phyloP scores from a whole-genome alignment of 768 basidiomycete species.

The Auricularia auricula-judae region DNA sequence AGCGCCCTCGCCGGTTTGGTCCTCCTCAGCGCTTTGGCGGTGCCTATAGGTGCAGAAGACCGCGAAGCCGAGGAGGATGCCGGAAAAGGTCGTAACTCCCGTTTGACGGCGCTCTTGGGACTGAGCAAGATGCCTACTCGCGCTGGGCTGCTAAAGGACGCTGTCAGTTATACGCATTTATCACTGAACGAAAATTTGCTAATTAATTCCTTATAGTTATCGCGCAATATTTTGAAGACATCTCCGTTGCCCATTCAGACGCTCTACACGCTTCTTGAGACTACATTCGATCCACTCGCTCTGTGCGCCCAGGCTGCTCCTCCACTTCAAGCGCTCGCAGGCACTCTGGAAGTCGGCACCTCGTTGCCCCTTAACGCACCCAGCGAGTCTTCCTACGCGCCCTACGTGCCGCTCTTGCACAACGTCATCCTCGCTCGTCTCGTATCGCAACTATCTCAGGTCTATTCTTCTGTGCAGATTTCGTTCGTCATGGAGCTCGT shows the following conservation, averaged over 20 bases:
- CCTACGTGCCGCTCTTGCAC: slow-evolving; percentile 82
- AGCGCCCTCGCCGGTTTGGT: slow-evolving; percentile 81
- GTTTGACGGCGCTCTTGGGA: slow-evolving; percentile 78
- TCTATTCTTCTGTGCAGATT: slow-evolving; percentile 82
- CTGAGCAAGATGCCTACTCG: slow-evolving; percentile 78
- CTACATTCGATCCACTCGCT: slow-evolving; percentile 84
- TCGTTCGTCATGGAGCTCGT: slow-evolving; percentile 68
- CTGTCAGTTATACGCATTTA: slow-evolving; percentile 38
- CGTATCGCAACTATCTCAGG: slow-evolving; percentile 82
- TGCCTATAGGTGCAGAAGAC: slow-evolving; percentile 63
- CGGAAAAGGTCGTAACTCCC: slow-evolving; percentile 54
- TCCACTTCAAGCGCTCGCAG: slow-evolving; percentile 50
- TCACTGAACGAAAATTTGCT: slow-evolving; percentile 7
- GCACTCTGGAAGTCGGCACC: slow-evolving; percentile 13
- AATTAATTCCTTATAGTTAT: slow-evolving; percentile 37
- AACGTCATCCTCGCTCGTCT: slow-evolving; percentile 86
- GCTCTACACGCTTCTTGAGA: slow-evolving; percentile 83
- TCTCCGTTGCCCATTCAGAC: slow-evolving; percentile 61
- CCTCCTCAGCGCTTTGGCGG: slow-evolving; percentile 83
- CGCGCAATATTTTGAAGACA: slow-evolving; percentile 72
- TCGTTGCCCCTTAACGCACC: slow-evolving; percentile 3
- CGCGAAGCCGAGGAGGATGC: slow-evolving; percentile 38
- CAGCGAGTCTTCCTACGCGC: slow-evolving; percentile 49
- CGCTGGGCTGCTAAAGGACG: slow-evolving; percentile 75
- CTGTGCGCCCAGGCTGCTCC: slow-evolving; percentile 73